A percentile compares a stretch with the other conserved stretches of the same genome.
These are phyloP conservation scores for Vickermania spadyakhi DNA, from an alignment of 208 protist species.

Conservation along the genomic window DNA sequence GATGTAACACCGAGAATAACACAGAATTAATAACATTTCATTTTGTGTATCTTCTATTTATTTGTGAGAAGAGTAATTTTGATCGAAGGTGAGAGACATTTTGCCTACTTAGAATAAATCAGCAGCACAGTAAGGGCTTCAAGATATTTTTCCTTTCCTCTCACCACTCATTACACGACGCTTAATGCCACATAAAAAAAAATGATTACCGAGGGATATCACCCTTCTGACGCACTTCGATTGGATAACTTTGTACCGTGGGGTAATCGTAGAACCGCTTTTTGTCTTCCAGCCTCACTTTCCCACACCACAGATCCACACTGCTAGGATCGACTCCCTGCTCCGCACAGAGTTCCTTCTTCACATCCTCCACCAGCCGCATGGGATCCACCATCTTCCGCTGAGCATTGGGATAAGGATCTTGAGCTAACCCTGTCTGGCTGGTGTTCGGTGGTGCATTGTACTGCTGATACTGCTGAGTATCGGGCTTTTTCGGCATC, in stretches of 20 bases:
- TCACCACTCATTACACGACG: background rate
- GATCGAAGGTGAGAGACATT: background rate
- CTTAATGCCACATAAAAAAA: no score
- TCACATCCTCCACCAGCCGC: conserved; percentile 84
- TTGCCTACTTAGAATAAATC: background rate
- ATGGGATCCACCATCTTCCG: conserved; percentile 89
- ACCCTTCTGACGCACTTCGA: conserved; percentile 88
- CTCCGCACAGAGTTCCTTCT: conserved; percentile 72
- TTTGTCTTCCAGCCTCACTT: conserved; percentile 74
- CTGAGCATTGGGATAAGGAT: conserved; percentile 85
- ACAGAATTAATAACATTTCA: conserved; percentile 4
- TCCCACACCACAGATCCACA: conserved; percentile 86
- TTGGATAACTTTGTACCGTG: conserved; percentile 79
- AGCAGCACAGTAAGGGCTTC: background rate
- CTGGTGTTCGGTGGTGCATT: conserved; percentile 33
- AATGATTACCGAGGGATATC: conserved; percentile 64
- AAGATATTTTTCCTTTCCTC: background rate
- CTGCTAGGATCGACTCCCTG: conserved; percentile 70
- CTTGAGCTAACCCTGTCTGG: conserved; percentile 49
- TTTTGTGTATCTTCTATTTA: no score
- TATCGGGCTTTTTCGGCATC: conserved; percentile 12
- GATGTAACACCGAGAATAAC: no score
- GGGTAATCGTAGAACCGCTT: conserved; percentile 89
- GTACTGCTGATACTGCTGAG: conserved; percentile 26
- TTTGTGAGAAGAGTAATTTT: background rate